Evolutionary conservation across 768 basidiomycete species (phyloP).

Genomic region (Xerocomellus chrysenteron): DNA sequence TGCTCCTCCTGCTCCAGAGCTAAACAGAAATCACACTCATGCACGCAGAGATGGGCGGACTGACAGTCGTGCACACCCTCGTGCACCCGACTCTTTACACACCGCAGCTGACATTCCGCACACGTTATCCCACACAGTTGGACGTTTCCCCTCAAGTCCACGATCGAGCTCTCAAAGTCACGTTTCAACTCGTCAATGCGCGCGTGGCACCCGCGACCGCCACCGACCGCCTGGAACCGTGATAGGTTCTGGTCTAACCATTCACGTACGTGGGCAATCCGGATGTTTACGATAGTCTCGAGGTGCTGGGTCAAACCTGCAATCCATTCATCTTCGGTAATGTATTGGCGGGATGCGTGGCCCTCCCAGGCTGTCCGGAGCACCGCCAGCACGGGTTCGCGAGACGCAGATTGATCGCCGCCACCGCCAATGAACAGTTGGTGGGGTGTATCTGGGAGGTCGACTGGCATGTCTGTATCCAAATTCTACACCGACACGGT

Average conservation of each 20-base stretch:
- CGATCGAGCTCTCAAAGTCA: conserved; percentile 39
- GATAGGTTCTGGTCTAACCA: conserved; percentile 53
- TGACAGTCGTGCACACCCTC: conserved; percentile 48
- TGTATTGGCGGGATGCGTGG: conserved; percentile 19
- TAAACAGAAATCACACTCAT: conserved; percentile 42
- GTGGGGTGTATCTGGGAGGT: conserved; percentile 36
- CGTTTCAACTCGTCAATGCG: conserved; percentile 46
- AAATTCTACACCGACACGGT: conserved; percentile 40
- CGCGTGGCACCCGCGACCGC: conserved; percentile 30
- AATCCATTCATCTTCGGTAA: conserved; percentile 38
- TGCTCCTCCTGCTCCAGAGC: conserved; percentile 30
- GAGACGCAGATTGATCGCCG: conserved; percentile 13
- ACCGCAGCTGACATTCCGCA: conserved; percentile 46
- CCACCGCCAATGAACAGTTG: conserved; percentile 35
- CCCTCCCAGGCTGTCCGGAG: conserved; percentile 22
- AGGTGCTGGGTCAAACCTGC: conserved; percentile 39
- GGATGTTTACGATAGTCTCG: conserved; percentile 37
- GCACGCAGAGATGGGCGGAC: conserved; percentile 47
- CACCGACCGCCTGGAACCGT: conserved; percentile 39
- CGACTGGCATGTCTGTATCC: conserved; percentile 46
- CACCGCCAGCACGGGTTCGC: conserved; percentile 10
- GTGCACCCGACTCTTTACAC: conserved; percentile 47
- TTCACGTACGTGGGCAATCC: conserved; percentile 46
- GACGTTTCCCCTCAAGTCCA: conserved; percentile 46
- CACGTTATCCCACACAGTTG: conserved; percentile 54